Evolutionary conservation across 345 rosid species (phyloP).

Genomic region (Acer yangbiense): DNA sequence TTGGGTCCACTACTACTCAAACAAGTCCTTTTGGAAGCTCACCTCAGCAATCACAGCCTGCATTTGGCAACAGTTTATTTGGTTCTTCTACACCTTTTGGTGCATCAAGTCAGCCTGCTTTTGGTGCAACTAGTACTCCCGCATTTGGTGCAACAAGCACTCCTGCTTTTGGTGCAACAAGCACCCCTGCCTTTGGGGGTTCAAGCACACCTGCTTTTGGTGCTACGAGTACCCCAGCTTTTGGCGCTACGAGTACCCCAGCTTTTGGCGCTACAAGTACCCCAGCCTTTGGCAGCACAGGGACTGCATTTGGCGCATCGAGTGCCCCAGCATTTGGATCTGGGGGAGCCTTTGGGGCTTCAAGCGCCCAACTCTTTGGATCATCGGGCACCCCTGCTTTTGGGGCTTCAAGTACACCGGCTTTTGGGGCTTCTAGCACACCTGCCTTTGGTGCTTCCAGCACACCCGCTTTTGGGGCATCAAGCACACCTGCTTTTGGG

Average conservation of each 20-base stretch:
- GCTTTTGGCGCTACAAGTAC: constrained; percentile 49
- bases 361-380: constrained; percentile 30
- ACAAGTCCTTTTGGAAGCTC: constrained; percentile 66
- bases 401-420: constrained; percentile 31
- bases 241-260: constrained; percentile 49
- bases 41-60: constrained; percentile 71
- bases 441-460: constrained; percentile 38
- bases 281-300: constrained; percentile 50
- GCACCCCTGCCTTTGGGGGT: constrained; percentile 53
- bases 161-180: constrained; percentile 48
- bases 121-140: constrained; percentile 52
- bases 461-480: constrained; percentile 50
- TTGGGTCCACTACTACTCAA: constrained; percentile 64
- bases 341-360: constrained; percentile 39
- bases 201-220: constrained; percentile 53
- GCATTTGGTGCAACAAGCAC: constrained; percentile 56
- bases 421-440: constrained; percentile 38
- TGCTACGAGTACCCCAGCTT: constrained; percentile 47
- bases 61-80: constrained; percentile 63
- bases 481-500: constrained; percentile 59
- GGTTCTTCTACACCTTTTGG: constrained; percentile 74
- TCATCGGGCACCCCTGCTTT: constrained; percentile 33
- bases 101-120: constrained; percentile 56
- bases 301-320: constrained; percentile 45
- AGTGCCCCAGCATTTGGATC: constrained; percentile 49